Percentiles rank a stretch among this genome's conserved stretches.
Evolutionary conservation across 352 stramenopile species (phyloP).

Genomic region (Phytophthora lateralis): DNA sequence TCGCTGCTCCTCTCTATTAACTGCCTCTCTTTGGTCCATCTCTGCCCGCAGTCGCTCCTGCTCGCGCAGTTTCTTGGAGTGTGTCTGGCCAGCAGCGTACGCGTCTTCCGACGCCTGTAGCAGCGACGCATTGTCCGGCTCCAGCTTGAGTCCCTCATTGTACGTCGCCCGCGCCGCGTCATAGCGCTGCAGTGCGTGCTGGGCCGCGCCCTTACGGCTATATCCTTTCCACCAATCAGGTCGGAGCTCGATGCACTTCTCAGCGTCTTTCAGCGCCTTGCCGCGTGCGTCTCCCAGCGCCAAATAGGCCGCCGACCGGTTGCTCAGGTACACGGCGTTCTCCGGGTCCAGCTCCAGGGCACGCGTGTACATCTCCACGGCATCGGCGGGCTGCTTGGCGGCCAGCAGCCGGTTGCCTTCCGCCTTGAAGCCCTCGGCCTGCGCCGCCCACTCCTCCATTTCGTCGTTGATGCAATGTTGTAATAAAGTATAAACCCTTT

Average conservation of each 20-base stretch:
- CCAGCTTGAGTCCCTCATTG: slow-evolving; percentile 58
- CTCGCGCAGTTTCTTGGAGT: slow-evolving; percentile 64
- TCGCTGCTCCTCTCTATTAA: slow-evolving; percentile 24
- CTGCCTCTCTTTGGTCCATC: slow-evolving; percentile 42
- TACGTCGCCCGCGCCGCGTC: slow-evolving; percentile 79
- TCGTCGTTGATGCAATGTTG: neutral
- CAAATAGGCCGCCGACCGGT: slow-evolving; percentile 84
- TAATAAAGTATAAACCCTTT: neutral
- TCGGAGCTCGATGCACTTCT: slow-evolving; percentile 76
- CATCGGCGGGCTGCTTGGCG: slow-evolving; percentile 60
- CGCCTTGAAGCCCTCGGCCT: slow-evolving; percentile 85
- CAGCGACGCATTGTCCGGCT: slow-evolving; percentile 78
- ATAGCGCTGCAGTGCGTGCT: slow-evolving; percentile 78
- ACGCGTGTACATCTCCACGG: slow-evolving; percentile 85
- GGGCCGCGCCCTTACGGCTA: slow-evolving; percentile 80
- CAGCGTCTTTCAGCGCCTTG: slow-evolving; percentile 80
- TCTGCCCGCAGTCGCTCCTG: slow-evolving; percentile 46
- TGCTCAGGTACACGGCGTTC: slow-evolving; percentile 88
- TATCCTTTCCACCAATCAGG: slow-evolving; percentile 90
- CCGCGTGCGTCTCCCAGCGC: slow-evolving; percentile 79
- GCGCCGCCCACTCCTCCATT: slow-evolving; percentile 57
- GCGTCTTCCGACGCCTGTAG: slow-evolving; percentile 70
- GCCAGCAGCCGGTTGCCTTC: slow-evolving; percentile 81
- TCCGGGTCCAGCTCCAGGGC: slow-evolving; percentile 85
- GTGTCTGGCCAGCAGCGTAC: slow-evolving; percentile 68